Conservation (phyloP, 768 basidiomycete species). For the Rossbeevera mucosa region DNA sequence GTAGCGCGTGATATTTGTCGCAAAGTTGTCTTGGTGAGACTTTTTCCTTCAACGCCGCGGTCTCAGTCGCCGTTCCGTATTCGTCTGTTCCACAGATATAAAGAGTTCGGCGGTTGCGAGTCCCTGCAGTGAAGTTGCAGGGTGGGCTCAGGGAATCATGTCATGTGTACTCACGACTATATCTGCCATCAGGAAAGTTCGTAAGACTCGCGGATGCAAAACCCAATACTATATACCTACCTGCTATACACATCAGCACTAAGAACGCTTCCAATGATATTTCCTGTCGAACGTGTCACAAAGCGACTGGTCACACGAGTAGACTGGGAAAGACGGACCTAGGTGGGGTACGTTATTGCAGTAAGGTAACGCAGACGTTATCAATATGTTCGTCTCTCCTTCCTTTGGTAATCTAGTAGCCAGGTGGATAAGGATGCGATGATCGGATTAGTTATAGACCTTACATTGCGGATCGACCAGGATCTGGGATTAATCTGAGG, state of each 20-base stretch:
- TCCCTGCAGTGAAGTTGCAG: constrained; percentile 32
- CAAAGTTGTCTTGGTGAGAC: constrained; percentile 76
- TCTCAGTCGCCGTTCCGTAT: constrained; percentile 99
- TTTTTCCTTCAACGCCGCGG: constrained; percentile 88
- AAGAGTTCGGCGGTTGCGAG: constrained; percentile 82
- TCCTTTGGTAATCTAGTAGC: constrained; percentile 67
- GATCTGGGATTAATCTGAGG: constrained; percentile 47
- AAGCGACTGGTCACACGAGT: constrained; percentile 6
- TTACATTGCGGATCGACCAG: constrained; percentile 50
- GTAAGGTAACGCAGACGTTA: constrained; percentile 94
- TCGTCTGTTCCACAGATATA: constrained; percentile 99
- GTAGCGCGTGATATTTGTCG: constrained; percentile 86
- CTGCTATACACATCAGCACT: constrained; percentile 97
- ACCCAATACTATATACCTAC: constrained; percentile 40
- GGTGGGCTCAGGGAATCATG: neutral
- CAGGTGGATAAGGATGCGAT: neutral
- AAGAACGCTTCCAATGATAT: constrained; percentile 92
- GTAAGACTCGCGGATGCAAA: constrained; percentile 1
- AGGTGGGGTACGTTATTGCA: constrained; percentile 98
- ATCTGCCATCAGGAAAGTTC: constrained; percentile 34
- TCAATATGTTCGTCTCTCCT: constrained; percentile 83
- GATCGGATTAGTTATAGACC: neutral
- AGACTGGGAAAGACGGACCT: constrained; percentile 44
- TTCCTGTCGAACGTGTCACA: constrained; percentile 41
- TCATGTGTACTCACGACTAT: constrained; percentile 47